Conservation (phyloP, 2,329 filamentous ascomycete species). For the Dendryphion nanum region DNA sequence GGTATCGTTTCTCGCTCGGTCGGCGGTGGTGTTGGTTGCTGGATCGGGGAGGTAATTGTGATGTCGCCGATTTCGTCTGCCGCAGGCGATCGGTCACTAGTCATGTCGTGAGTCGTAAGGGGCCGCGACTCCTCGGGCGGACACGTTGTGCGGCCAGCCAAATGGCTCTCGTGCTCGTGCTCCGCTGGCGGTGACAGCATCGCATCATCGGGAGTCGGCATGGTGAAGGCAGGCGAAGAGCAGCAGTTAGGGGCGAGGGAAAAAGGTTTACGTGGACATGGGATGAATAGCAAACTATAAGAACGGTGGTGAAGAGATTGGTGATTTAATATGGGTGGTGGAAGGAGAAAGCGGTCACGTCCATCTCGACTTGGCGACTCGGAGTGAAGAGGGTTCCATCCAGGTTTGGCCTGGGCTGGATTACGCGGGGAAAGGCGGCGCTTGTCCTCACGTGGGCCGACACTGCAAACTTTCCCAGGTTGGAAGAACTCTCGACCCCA, state of each 20-base stretch:
- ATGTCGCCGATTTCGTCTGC: constrained; percentile 14
- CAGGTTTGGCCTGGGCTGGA: constrained; percentile 21
- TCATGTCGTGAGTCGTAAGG: constrained; percentile 27
- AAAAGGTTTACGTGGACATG: constrained; percentile 15
- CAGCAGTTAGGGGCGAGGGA: constrained; percentile 25
- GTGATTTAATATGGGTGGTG: too few species aligned
- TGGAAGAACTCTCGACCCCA: constrained; percentile 6
- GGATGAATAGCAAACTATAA: too few species aligned
- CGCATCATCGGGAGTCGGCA: constrained; percentile 50
- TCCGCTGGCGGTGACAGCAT: constrained; percentile 40
- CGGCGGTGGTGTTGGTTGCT: constrained; percentile 38
- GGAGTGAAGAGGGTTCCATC: constrained; percentile 12
- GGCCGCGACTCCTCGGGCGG: constrained; percentile 47
- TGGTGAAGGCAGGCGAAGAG: constrained; percentile 33
- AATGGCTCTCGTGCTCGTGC: constrained; percentile 45
- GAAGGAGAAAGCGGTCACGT: too few species aligned
- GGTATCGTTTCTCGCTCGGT: constrained; percentile 19
- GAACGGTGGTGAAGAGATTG: too few species aligned
- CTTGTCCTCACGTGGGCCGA: constrained; percentile 25
- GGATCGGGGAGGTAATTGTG: constrained; percentile 18
- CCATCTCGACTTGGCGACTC: constrained; percentile 9
- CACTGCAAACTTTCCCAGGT: too few species aligned
- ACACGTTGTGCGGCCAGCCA: constrained; percentile 48
- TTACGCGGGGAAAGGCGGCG: constrained; percentile 27
- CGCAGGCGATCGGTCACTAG: constrained; percentile 1